phyloP scores from a whole-genome alignment of 352 stramenopile species.

The Paralagenidium karlingii region DNA sequence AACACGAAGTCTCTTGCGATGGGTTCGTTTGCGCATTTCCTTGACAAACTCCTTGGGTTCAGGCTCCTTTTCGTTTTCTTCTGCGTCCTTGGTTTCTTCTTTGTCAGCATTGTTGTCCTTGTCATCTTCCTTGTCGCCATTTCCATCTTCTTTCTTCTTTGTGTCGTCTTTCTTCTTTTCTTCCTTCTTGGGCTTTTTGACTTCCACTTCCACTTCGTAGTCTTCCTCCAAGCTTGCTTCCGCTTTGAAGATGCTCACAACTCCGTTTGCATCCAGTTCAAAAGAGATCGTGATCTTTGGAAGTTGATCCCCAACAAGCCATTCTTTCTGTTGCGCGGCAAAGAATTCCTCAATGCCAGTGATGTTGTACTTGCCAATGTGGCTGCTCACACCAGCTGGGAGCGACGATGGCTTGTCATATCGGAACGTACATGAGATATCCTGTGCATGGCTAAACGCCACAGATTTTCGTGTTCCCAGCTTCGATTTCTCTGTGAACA shows the following conservation, averaged over 20 bases:
- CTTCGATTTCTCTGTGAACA: conserved; percentile 81
- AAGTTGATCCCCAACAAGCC: conserved; percentile 53
- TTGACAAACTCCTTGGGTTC: conserved; percentile 51
- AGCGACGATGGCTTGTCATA: conserved; percentile 85
- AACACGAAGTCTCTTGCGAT: conserved; percentile 66
- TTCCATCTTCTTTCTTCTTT: conserved; percentile 23
- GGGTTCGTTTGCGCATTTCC: conserved; percentile 84
- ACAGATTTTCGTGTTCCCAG: conserved; percentile 90
- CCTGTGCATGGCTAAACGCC: conserved; percentile 88
- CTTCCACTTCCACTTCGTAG: conserved; percentile 52
- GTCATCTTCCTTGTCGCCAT: conserved; percentile 5
- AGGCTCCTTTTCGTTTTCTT: conserved; percentile 26
- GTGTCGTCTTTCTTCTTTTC: conserved; percentile 18
- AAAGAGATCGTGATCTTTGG: conserved; percentile 94
- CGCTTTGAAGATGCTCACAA: conserved; percentile 85
- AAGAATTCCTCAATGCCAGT: conserved; percentile 86
- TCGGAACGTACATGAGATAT: conserved; percentile 85
- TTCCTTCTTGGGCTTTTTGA: conserved; percentile 46
- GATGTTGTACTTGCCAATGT: conserved; percentile 89
- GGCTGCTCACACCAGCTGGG: conserved; percentile 39
- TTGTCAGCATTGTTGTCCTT: conserved; percentile 17
- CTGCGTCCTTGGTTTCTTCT: conserved; percentile 25
- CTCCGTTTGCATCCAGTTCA: conserved; percentile 86
- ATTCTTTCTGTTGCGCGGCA: conserved; percentile 81
- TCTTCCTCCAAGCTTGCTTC: conserved; percentile 86